Evolutionary conservation across 495 filamentous ascomycete species (phyloP).

Genomic region (Tuber umbilicatum): DNA sequence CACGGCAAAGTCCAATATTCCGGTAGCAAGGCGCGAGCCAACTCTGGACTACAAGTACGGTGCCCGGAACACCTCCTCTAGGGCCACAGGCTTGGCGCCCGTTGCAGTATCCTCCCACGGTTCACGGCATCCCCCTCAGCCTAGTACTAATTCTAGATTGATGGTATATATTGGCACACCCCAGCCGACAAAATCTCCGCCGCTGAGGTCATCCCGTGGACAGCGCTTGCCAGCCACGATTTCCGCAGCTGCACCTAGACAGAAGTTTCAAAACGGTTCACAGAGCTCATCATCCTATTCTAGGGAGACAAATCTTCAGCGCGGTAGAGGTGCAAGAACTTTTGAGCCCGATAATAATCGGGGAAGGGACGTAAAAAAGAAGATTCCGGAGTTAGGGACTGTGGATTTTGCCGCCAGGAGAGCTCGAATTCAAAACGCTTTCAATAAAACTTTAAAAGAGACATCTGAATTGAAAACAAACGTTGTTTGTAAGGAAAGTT

Average conservation of each 20-base stretch:
- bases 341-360: constrained; percentile 36
- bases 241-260: constrained; percentile 24
- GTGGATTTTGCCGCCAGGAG: constrained; percentile 61
- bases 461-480: constrained; percentile 49
- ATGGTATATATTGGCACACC: constrained; percentile 62
- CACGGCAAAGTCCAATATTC: constrained; percentile 23
- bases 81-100: constrained; percentile 25
- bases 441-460: constrained; percentile 56
- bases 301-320: constrained; percentile 29
- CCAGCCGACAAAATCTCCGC: constrained; percentile 53
- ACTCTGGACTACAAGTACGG: background rate
- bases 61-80: constrained; percentile 29
- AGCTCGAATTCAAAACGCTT: constrained; percentile 59
- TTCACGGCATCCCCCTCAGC: constrained; percentile 37
- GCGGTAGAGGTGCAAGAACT: constrained; percentile 24
- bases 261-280: constrained; percentile 33
- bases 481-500: constrained; percentile 18
- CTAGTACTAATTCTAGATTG: constrained; percentile 49
- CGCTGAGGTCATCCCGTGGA: constrained; percentile 36
- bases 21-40: constrained; percentile 12
- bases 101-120: constrained; percentile 38
- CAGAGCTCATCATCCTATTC: constrained; percentile 24
- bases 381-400: constrained; percentile 47
- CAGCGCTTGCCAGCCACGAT: constrained; percentile 17
- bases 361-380: constrained; percentile 41